phyloP scores from a whole-genome alignment of 257 asterid genomes.

The Rauvolfia tetraphylla region DNA sequence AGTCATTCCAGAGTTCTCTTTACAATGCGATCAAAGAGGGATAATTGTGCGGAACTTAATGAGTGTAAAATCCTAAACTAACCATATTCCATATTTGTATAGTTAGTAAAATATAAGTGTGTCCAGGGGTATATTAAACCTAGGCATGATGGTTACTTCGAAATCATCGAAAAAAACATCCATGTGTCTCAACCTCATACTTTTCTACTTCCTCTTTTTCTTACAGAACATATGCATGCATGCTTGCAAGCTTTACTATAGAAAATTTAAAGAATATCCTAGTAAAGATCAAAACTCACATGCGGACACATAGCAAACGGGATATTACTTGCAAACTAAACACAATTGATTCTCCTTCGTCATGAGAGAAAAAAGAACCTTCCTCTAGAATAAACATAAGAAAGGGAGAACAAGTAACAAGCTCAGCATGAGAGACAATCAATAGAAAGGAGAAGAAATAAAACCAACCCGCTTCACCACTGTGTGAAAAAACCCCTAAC shows the following conservation, averaged over 20 bases:
- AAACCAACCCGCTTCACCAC: neutral
- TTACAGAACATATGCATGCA: neutral
- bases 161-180: conserved; percentile 7
- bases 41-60: neutral
- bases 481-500: neutral
- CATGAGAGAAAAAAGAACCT: neutral
- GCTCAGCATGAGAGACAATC: neutral
- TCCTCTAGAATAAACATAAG: neutral
- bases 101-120: conserved; percentile 1
- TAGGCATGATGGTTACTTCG: neutral
- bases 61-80: conserved; percentile 2
- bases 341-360: neutral
- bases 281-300: neutral
- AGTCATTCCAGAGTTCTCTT: neutral
- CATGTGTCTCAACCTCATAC: conserved; percentile 16
- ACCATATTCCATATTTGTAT: neutral
- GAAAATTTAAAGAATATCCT: neutral
- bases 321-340: neutral
- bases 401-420: neutral
- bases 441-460: neutral
- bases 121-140: neutral
- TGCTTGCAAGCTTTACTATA: neutral
- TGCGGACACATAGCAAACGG: neutral
- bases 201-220: neutral
- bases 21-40: neutral